phyloP scores from a whole-genome alignment of 345 rosid genomes.

The Lepidium aucheri region DNA sequence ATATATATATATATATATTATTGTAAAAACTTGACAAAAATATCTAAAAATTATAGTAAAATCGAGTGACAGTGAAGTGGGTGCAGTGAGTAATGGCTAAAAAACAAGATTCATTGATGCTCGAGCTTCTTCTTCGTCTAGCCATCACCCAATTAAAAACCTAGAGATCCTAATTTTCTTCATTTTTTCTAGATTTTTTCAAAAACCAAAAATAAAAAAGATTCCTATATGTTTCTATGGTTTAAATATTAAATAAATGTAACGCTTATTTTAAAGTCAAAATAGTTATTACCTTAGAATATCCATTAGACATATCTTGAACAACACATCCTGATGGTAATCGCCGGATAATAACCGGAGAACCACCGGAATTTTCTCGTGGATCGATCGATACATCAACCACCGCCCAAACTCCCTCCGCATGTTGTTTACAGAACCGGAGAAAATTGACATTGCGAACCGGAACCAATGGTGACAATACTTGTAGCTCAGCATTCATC shows the following conservation, averaged over 20 bases:
- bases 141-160: constrained; percentile 28
- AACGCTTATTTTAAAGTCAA: background rate
- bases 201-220: constrained; percentile 3
- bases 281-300: constrained; percentile 62
- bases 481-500: constrained; percentile 73
- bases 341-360: constrained; percentile 48
- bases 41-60: background rate
- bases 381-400: constrained; percentile 61
- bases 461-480: constrained; percentile 64
- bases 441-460: constrained; percentile 50
- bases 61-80: constrained; percentile 29
- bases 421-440: constrained; percentile 66
- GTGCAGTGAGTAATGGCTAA: constrained; percentile 32
- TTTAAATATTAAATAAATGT: background rate
- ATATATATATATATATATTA: no score
- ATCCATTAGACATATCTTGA: constrained; percentile 94
- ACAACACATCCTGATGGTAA: constrained; percentile 96
- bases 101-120: constrained; percentile 32
- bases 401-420: constrained; percentile 68
- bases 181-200: constrained; percentile 11
- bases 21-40: background rate
- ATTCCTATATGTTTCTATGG: background rate
- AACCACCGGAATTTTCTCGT: constrained; percentile 35
- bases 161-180: constrained; percentile 22
- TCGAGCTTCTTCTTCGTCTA: constrained; percentile 33